Evolutionary conservation across 2,329 filamentous ascomycete species (phyloP), one percentile per base, ranked within the genome.

Genomic region (Colletotrichum sp.): DNA sequence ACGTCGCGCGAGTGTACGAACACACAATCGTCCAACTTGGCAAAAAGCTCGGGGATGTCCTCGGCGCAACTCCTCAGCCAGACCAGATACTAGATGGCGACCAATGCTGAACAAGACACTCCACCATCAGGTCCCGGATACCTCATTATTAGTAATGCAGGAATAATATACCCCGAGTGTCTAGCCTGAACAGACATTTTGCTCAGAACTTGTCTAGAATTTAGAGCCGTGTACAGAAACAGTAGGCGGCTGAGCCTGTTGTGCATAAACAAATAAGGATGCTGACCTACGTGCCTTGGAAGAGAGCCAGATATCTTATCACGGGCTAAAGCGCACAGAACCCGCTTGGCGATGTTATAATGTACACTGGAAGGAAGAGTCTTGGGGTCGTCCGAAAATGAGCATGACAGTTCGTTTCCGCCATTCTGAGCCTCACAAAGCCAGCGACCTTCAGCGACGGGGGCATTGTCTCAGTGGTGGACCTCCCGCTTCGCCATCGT

Each of bases 1-100:
- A 94, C 78, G 91, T 94, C 66, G 95, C 93, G 1, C 90, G 90
- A 78, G 92, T 98, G 3, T 98, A 97, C 85, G 95, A 97, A 83
- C 90, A 90, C 80, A 97, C 95, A 0, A 91, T 98, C 78, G 90
- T 95, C 52, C 90, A 94, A 81, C 84, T 98, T 16, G 95, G 94
- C 1, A 92, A 94, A 80, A 88, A 90, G 13, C 84, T 97, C 32
- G 93, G 90, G 16, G 86, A 87, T 62, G 81, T 67, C 18, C 69
- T 77, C 30, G 76, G 77, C 28, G 66, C 59, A 49, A 18, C 21
- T 24, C 15, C 44, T 39, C 71, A 64, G 10, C 44, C 62, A 30
- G 69, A 24, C 44, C 36, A 18, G 32, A 49, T 16, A 34, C 52
- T 6, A 15, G 52, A 65, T 52, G 32, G 62, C 57, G 26, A 21